Evolutionary conservation across 2,329 filamentous ascomycete genomes (phyloP), one percentile per base, ranked within the genome.

Genomic region (Exutisphaerella laricina): DNA sequence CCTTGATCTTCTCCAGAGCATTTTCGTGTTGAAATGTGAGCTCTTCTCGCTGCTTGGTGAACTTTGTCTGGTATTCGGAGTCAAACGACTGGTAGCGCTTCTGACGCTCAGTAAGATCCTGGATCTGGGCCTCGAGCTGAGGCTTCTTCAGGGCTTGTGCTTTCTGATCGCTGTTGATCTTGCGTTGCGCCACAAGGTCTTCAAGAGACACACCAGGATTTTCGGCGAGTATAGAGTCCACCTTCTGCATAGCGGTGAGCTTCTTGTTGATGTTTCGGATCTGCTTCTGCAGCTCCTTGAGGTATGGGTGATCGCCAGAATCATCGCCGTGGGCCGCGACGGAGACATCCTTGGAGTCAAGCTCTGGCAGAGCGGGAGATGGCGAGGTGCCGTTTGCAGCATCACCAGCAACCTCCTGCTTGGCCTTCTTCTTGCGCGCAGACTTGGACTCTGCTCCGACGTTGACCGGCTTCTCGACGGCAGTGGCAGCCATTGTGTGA

Each of bases 261-360:
- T 96, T 96, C 78, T 96, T 97, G 73, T 82, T 85, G 60, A 92
- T 72, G 67, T 92, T 94, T 62, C 90, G 88, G 58, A 96, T 85
- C 67, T 80, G 88, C 89, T 94, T 96, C 62, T 90, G 81, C 37
- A 97, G 75, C 65, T 97, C 90, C 63, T 82, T 88, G 62, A 96
- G 77, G 69, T 90, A 88, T 28, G 81, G 73, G 59, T 79, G 88
- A 64, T 96, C 89, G 49, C 70, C 72, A 50, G 65, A 60, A 47
- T 79, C 79, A 44, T 86, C 81, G 29, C 43, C 43, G 17, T 57
- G 52, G 10, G 52, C 51, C 7, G 59, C 49, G 14, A 49, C 51
- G 3, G 55, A 58, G 32, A 45, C 41, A 20, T 60, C 58, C 29
- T 56, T 54, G 9, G 46, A 47, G 6, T 38, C 31, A 9, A 39